These are phyloP conservation scores for Leavenworthia alabamica DNA, from an alignment of 345 rosid genomes.

Conservation along the genomic window DNA sequence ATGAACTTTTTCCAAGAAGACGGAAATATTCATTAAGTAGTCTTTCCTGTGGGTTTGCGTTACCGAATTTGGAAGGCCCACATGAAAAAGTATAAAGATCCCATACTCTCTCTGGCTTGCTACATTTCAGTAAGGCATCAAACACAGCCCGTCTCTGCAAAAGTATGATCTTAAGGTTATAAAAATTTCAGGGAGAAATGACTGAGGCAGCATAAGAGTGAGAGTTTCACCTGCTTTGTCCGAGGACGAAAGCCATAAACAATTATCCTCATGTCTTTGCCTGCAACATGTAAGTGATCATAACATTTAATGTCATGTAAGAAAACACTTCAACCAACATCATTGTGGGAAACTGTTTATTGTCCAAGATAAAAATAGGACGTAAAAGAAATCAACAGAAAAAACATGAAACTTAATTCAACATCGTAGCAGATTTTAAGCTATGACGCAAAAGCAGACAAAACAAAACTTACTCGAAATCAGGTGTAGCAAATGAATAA, in stretches of 20 bases:
- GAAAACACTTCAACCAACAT: constrained; percentile 2
- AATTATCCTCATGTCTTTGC: constrained; percentile 92
- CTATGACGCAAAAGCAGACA: neutral
- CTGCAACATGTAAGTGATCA: constrained; percentile 37
- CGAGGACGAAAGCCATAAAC: constrained; percentile 86
- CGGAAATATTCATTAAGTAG: constrained; percentile 91
- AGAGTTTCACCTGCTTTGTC: constrained; percentile 66
- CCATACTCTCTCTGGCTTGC: constrained; percentile 70
- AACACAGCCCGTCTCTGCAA: constrained; percentile 71
- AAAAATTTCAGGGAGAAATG: neutral
- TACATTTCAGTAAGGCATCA: constrained; percentile 54
- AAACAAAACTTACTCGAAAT: neutral
- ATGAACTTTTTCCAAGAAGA: constrained; percentile 62
- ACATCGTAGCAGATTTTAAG: neutral
- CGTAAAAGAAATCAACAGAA: neutral
- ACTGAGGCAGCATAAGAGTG: neutral
- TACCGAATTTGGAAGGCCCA: constrained; percentile 68
- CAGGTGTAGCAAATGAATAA: neutral
- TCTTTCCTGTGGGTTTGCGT: constrained; percentile 70
- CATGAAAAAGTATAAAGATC: constrained; percentile 83
- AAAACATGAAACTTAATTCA: neutral
- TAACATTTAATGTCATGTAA: neutral
- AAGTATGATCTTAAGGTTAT: neutral
- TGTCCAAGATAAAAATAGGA: neutral
- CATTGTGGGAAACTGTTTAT: neutral